Base-by-base conservation (phyloP, 768 basidiomycete species). In the Boletus insuetus region DNA sequence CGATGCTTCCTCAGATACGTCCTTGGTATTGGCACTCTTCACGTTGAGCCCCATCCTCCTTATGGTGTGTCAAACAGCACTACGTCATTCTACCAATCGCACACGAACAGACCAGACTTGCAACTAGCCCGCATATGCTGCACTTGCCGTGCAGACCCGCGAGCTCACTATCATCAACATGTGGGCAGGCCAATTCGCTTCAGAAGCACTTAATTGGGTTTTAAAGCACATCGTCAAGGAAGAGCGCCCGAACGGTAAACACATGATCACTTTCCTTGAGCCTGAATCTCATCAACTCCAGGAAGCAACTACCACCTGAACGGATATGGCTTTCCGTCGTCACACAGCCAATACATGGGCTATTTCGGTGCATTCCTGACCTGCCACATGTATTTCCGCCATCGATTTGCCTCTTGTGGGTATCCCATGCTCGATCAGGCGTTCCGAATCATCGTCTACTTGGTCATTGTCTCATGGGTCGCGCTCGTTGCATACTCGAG, bases 341-440 rank as follows among this genome's bases (percentile, higher is more conserved):
- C 89, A 14, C 91, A 94, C 65, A 90, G 89, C 69, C 91, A 94
- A 70, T 91, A 86, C 68, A 92, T 94, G 91, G 91, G 84, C 16
- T 94, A 89, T 71, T 93, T 94, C 59, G 77, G 86, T 6, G 77
- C 89, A 0, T 94, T 93, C 69, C 69, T 93, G 42, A 65, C 85
- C 41, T 83, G 86, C 64, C 91, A 94, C 71, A 65, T 93, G 46
- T 80, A 79, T 58, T 85, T 83, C 58, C 82, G 83, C 35, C 89
- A 92, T 62, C 77, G 79, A 4, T 90, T 89, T 59, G 53, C 75
- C 3, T 70, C 82, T 3, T 82, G 80, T 2, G 86, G 87, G 8
- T 76, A 51, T 26, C 49, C 54, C 11, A 17, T 80, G 12, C 56
- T 90, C 9, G 87, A 92, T 65, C 58, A 56, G n/a, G 62, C 78